Base-by-base conservation (phyloP, 176 grass and related monocot genomes). In the Guadua angustifolia region DNA sequence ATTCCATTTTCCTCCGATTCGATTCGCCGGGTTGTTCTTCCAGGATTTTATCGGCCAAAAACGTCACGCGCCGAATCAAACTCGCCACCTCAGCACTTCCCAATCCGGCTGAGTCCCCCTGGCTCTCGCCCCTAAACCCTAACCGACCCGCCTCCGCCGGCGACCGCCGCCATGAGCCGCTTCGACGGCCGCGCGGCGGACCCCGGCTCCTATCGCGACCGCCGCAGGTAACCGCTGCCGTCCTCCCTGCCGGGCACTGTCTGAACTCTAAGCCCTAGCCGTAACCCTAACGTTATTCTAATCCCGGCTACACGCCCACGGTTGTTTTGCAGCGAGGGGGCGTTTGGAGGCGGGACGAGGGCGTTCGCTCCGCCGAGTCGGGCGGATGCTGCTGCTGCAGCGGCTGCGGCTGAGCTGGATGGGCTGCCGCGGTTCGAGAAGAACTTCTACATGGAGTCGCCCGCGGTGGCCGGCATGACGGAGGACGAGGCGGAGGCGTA, bases 391-490 rank as follows among this genome's bases (percentile, higher is more conserved):
- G 61, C 73, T 12, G 78, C 80, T 0, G 81, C 85, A 5, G 77
- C 94, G 12, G 93, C 90, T 13, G 81, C 88, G 60, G 78, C 94
- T 18, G 96, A 92, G 40, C 85, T 99, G 58, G 93, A 99, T 43
- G 96, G 89, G 78, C 85, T 99, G 83, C 89, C 91, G 21, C 89
- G 86, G 12, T 99, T 95, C 73, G 96, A 95, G 70, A 99, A 99
- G 83, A 99, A 99, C 80, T 99, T 99, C 91, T 95, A 94, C 15
- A 88, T 95, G 74, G 96, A 99, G 88, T 85, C 94, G 2, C 86
- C 85, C 13, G 66, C 93, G 35, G 93, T 99, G 57, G 82, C 80
- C 53, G 56, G 79, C 49, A 95, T 99, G 96, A 94, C 91, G 52
- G 83, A 78, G 69, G 82, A 88, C 38, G 96, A 99, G 61, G 88